Conservation (phyloP, 352 stramenopile species). For the Pythium apleroticum region DNA sequence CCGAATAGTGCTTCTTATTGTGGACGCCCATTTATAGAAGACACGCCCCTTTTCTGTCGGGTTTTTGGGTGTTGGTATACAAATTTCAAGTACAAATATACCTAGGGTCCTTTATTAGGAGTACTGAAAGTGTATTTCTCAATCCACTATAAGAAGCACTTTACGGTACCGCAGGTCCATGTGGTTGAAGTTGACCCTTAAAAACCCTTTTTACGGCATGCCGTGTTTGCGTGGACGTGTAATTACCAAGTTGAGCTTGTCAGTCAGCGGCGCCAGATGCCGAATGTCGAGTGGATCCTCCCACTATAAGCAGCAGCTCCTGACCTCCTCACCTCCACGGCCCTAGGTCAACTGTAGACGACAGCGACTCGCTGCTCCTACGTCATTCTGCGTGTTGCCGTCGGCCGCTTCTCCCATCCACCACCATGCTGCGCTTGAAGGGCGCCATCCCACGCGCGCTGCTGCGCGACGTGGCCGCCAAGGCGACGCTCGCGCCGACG, state of each 20-base stretch:
- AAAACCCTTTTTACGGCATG: conserved; percentile 6
- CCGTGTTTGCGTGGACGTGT: not conserved
- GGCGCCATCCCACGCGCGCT: conserved; percentile 33
- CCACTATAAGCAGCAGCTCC: conserved; percentile 9
- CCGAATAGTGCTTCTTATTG: no score
- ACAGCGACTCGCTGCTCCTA: not conserved
- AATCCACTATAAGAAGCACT: no score
- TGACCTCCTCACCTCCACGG: not conserved
- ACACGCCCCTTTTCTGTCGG: no score
- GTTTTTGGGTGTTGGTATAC: no score
- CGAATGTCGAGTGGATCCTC: conserved; percentile 10
- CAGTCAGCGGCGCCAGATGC: not conserved
- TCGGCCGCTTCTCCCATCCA: not conserved
- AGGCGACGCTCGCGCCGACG: not conserved
- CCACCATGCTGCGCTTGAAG: conserved; percentile 61
- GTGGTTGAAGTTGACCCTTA: conserved; percentile 23
- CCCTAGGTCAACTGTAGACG: conserved; percentile 15
- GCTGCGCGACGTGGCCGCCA: conserved; percentile 24
- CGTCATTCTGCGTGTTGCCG: not conserved
- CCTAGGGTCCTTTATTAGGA: no score
- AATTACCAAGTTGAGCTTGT: conserved; percentile 32
- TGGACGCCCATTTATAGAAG: no score
- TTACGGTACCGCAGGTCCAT: not conserved
- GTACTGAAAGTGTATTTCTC: no score
- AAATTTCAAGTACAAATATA: no score